These are phyloP conservation scores for Boletus semigastroideus DNA, from an alignment of 1,284 basidiomycete species.

Conservation along the genomic window DNA sequence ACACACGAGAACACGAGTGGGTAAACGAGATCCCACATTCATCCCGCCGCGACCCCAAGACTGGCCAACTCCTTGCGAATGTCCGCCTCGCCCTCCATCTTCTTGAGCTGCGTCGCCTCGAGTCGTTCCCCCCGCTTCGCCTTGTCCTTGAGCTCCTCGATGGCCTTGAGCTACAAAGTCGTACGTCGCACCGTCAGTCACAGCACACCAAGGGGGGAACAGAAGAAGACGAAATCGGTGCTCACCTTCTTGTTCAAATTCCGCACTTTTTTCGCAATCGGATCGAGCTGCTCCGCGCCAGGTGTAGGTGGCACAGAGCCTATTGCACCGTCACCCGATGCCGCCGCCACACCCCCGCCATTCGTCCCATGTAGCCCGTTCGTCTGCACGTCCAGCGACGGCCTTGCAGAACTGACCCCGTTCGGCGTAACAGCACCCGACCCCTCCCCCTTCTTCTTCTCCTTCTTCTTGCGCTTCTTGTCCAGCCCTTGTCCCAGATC, in stretches of 20 bases:
- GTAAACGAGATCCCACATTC: neutral
- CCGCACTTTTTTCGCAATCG: conserved; percentile 86
- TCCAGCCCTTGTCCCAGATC: conserved; percentile 30
- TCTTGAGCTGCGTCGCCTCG: conserved; percentile 92
- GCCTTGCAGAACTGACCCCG: conserved; percentile 29
- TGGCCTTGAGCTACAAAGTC: conserved; percentile 80
- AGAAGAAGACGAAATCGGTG: neutral
- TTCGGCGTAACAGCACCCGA: conserved; percentile 33
- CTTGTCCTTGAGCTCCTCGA: conserved; percentile 93
- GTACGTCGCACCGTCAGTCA: conserved; percentile 3
- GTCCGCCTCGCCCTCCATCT: conserved; percentile 87
- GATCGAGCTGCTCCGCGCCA: conserved; percentile 68
- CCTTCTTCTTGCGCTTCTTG: conserved; percentile 59
- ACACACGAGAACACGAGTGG: too few relatives aligned
- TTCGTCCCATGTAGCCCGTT: conserved; percentile 20
- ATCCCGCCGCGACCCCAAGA: conserved; percentile 22
- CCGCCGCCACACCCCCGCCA: neutral
- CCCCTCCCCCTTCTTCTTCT: conserved; percentile 47
- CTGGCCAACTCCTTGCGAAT: conserved; percentile 75
- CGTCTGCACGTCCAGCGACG: conserved; percentile 37
- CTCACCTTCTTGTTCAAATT: conserved; percentile 91
- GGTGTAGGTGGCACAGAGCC: conserved; percentile 54
- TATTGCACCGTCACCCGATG: conserved; percentile 23
- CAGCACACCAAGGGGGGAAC: too few relatives aligned
- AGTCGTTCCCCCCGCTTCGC: conserved; percentile 83